These are phyloP conservation scores for Leptomonas seymouri DNA, from an alignment of 208 protist genomes.

Conservation along the genomic window DNA sequence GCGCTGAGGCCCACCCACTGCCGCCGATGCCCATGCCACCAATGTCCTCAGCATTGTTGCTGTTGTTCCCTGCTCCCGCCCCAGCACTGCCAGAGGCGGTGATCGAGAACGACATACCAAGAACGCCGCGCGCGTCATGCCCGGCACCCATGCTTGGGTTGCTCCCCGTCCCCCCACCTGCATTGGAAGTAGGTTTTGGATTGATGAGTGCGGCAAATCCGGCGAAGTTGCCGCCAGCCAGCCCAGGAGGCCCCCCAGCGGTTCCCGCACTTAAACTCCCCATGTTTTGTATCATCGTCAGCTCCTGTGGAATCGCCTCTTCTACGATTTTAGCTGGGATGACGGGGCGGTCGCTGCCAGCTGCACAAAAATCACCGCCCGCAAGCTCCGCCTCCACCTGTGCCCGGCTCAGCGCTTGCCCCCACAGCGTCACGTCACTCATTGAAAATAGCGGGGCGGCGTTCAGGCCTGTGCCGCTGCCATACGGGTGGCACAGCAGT, in stretches of 20 bases:
- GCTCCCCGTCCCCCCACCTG: not conserved
- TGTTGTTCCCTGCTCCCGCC: not conserved
- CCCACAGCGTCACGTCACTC: conserved; percentile 71
- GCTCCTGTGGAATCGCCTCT: conserved; percentile 55
- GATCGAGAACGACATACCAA: conserved; percentile 13
- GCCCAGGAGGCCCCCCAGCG: conserved; percentile 1
- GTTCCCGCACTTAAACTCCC: not conserved
- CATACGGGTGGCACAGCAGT: conserved; percentile 12
- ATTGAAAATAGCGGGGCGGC: conserved; percentile 62
- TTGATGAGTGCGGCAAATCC: conserved; percentile 17
- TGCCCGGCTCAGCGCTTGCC: conserved; percentile 56
- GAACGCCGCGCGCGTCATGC: conserved; percentile 14
- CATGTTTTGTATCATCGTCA: conserved; percentile 18
- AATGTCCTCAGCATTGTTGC: conserved; percentile 3
- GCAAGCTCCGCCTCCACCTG: conserved; percentile 78
- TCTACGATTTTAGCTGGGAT: conserved; percentile 48
- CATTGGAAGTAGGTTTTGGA: not conserved
- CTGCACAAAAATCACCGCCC: conserved; percentile 19
- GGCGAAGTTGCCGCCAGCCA: conserved; percentile 11
- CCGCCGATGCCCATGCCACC: not conserved
- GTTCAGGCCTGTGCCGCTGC: conserved; percentile 35
- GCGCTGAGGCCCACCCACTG: not conserved
- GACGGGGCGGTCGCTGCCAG: not conserved
- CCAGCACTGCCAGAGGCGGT: conserved; percentile 1
- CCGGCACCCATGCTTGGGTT: conserved; percentile 12